These are phyloP conservation scores for Hericium erinaceus DNA, from an alignment of 768 basidiomycete genomes.

Conservation along the genomic window DNA sequence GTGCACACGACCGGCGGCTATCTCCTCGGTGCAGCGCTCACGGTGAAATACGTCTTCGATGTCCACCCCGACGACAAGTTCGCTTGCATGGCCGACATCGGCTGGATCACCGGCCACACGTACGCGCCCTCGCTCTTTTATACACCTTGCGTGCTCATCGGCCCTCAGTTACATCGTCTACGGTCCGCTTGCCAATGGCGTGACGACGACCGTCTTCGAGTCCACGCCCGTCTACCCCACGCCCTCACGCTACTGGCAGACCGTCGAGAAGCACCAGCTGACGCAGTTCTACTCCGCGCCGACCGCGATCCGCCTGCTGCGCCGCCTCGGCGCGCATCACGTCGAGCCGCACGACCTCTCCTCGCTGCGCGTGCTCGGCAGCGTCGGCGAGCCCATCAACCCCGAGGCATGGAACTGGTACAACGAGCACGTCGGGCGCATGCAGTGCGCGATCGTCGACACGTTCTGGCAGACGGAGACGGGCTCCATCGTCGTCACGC, in stretches of 20 bases:
- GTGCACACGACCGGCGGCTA: conserved; percentile 88
- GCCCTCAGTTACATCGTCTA: conserved; percentile 76
- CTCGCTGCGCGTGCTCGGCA: conserved; percentile 78
- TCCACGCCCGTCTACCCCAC: conserved; percentile 95
- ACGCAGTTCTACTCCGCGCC: conserved; percentile 96
- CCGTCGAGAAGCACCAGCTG: conserved; percentile 83
- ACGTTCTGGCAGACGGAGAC: conserved; percentile 99
- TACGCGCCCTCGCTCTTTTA: conserved; percentile 21
- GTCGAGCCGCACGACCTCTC: conserved; percentile 77
- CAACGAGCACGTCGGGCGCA: conserved; percentile 86
- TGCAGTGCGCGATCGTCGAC: conserved; percentile 88
- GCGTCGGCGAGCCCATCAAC: conserved; percentile 97
- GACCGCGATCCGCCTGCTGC: conserved; percentile 89
- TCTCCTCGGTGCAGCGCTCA: conserved; percentile 83
- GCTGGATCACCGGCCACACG: conserved; percentile 98
- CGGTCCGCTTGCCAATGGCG: conserved; percentile 82
- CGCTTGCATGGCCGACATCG: conserved; percentile 97
- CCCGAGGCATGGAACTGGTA: conserved; percentile 99
- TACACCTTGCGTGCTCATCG: not conserved
- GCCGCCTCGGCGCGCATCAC: conserved; percentile 78
- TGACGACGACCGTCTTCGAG: conserved; percentile 87
- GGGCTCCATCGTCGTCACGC: conserved; percentile 89
- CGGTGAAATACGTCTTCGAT: conserved; percentile 97
- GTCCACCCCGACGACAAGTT: conserved; percentile 94
- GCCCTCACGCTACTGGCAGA: conserved; percentile 94